Evolutionary conservation across 495 filamentous ascomycete species (phyloP), one percentile per base, ranked within the genome.

Genomic region (Glonium stellatum): DNA sequence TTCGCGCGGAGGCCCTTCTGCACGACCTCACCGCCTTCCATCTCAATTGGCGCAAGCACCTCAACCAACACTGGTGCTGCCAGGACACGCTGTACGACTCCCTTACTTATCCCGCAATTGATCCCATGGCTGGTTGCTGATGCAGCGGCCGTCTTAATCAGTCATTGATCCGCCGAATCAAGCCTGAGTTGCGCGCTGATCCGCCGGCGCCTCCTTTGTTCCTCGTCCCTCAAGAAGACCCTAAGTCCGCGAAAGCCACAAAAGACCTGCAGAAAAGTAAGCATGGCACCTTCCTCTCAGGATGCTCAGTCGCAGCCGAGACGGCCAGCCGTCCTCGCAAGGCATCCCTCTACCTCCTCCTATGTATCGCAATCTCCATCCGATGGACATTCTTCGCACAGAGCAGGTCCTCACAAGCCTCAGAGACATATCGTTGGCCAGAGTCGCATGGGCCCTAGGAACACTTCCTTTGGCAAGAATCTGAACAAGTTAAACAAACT

Each of bases 401-500:
- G 60, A 42, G 23, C 60, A 35, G 48, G 46, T 51, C 56, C 46
- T 11, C 65, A 58, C 62, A 66, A 65, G 44, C 54, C 53, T 18
- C 62, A 57, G 51, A 61, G 62, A 57, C 64, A 68, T 54, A 63
- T 70, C 59, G 68, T 65, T 37, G 67, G 67, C 58, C 61, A 56
- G 36, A 47, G 59, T 39, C 69, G 65, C 48, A 44, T 70, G 55
- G 63, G 49, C 25, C 61, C 61, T 42, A 22, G 63, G 25, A 67
- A 68, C 52, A 37, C 56, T 18, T 68, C 69, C 10, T 47, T 57
- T 37, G 65, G 65, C 51, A 68, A 67, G 59, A 70, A 70, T 49
- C 66, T 70, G 19, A 67, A 63, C 61, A 68, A 70, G 57, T 62
- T 71, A 37, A 65, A 52, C 55, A 69, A 67, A 42, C n/a, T 61